phyloP scores from a whole-genome alignment of 2,329 filamentous ascomycete species.

The Microdochium nivale region DNA sequence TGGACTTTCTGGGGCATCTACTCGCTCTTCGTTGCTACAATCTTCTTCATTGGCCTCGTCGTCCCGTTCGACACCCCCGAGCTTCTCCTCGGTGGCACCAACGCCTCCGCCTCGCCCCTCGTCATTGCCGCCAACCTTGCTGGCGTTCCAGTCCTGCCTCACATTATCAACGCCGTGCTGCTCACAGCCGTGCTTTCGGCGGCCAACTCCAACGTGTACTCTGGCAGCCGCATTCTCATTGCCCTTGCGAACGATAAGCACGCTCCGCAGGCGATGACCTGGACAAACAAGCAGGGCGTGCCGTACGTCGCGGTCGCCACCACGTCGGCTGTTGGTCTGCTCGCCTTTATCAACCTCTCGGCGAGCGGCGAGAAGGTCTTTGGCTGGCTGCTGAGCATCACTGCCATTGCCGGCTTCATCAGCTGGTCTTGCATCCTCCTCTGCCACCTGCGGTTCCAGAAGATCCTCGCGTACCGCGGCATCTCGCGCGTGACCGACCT shows the following conservation, averaged over 20 bases:
- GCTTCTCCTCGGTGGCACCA: slow-evolving; percentile 40
- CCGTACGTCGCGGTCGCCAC: slow-evolving; percentile 52
- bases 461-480: slow-evolving; percentile 45
- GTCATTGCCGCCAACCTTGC: slow-evolving; percentile 53
- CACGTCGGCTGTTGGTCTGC: slow-evolving; percentile 49
- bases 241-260: slow-evolving; percentile 56
- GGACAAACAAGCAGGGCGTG: slow-evolving; percentile 52
- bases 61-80: slow-evolving; percentile 52
- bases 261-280: slow-evolving; percentile 50
- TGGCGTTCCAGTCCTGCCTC: slow-evolving; percentile 53
- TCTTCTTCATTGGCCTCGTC: slow-evolving; percentile 65
- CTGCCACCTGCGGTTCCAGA: slow-evolving; percentile 59
- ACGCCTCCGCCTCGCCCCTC: slow-evolving; percentile 58
- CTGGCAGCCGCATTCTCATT: slow-evolving; percentile 59
- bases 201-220: slow-evolving; percentile 71
- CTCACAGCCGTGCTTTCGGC: slow-evolving; percentile 72
- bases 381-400: slow-evolving; percentile 66
- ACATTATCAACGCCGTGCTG: slow-evolving; percentile 71
- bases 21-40: slow-evolving; percentile 53
- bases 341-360: slow-evolving; percentile 61
- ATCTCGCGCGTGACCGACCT: slow-evolving; percentile 44
- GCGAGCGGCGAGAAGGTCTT: slow-evolving; percentile 52
- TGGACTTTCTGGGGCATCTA: slow-evolving; percentile 72
- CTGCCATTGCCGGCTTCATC: slow-evolving; percentile 60
- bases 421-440: slow-evolving; percentile 59